Evolutionary conservation across 208 protist species (phyloP).

Genomic region (Leishmania arabica): DNA sequence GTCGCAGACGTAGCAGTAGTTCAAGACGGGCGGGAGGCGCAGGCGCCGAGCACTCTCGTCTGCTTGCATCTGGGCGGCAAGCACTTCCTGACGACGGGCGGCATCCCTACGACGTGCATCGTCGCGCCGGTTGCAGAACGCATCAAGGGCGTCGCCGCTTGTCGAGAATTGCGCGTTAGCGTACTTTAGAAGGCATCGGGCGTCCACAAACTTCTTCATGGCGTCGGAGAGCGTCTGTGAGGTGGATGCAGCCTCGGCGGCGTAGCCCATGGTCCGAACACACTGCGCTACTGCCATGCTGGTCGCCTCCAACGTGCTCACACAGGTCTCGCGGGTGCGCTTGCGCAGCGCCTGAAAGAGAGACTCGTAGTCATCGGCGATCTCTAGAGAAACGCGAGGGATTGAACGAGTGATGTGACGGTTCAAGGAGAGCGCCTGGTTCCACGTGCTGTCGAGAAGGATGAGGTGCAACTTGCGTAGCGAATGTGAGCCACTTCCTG

Average conservation of each 20-base stretch:
- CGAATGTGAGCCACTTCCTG: not conserved
- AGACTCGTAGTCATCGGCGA: constrained; percentile 54
- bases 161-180: constrained; percentile 48
- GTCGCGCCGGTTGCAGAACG: constrained; percentile 48
- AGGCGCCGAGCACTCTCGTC: constrained; percentile 33
- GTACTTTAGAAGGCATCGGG: constrained; percentile 74
- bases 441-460: constrained; percentile 83
- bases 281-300: constrained; percentile 81
- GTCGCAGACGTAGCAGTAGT: constrained; percentile 87
- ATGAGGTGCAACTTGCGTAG: constrained; percentile 54
- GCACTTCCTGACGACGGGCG: constrained; percentile 26
- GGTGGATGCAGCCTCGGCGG: constrained; percentile 9
- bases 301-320: constrained; percentile 83
- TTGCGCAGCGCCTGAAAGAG: constrained; percentile 76
- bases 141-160: constrained; percentile 29
- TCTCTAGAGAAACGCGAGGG: constrained; percentile 58
- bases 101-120: constrained; percentile 36
- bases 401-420: constrained; percentile 59
- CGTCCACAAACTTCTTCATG: constrained; percentile 82
- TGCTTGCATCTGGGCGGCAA: constrained; percentile 26
- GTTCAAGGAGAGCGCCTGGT: constrained; percentile 77
- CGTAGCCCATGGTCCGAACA: constrained; percentile 36
- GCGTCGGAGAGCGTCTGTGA: constrained; percentile 31
- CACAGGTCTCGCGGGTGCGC: constrained; percentile 65
- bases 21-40: constrained; percentile 69